A percentile compares a stretch with the other conserved stretches of the same genome.
phyloP scores from a whole-genome alignment of 352 stramenopile species.

The Phytophthora lateralis region DNA sequence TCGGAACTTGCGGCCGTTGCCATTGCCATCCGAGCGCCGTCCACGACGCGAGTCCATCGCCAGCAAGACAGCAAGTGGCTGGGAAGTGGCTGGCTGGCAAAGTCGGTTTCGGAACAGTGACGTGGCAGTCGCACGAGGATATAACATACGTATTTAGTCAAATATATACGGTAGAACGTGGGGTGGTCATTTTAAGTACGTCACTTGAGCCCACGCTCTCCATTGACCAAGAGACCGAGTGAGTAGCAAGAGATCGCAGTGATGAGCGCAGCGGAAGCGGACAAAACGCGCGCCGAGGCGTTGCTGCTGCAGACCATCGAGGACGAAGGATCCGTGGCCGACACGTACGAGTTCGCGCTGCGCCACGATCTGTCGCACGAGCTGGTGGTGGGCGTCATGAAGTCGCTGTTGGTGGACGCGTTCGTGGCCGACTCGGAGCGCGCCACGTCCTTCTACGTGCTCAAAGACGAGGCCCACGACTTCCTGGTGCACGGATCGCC shows the following conservation, averaged over 20 bases:
- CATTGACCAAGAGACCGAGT: constrained; percentile 32
- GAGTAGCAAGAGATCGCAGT: background rate
- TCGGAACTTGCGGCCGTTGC: constrained; percentile 19
- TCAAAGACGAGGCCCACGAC: constrained; percentile 91
- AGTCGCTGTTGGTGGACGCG: constrained; percentile 94
- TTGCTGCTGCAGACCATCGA: constrained; percentile 67
- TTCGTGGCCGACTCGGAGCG: constrained; percentile 89
- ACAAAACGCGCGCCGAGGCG: constrained; percentile 79
- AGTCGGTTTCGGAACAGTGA: constrained; percentile 7
- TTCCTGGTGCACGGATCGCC: constrained; percentile 80
- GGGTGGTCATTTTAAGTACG: constrained; percentile 1
- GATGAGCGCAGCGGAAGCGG: constrained; percentile 57
- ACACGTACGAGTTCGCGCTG: constrained; percentile 89
- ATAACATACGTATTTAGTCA: background rate
- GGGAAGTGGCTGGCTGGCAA: constrained; percentile 6
- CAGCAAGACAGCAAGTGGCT: background rate
- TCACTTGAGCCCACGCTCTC: constrained; percentile 1
- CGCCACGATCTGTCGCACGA: constrained; percentile 89
- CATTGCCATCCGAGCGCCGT: constrained; percentile 24
- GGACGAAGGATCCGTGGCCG: constrained; percentile 46
- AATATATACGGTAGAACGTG: background rate
- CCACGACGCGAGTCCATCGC: constrained; percentile 35
- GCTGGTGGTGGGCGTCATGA: constrained; percentile 94
- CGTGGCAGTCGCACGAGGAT: constrained; percentile 14
- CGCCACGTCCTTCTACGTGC: constrained; percentile 91